phyloP scores from a whole-genome alignment of 768 basidiomycete genomes.

The Amanita jacksonii region DNA sequence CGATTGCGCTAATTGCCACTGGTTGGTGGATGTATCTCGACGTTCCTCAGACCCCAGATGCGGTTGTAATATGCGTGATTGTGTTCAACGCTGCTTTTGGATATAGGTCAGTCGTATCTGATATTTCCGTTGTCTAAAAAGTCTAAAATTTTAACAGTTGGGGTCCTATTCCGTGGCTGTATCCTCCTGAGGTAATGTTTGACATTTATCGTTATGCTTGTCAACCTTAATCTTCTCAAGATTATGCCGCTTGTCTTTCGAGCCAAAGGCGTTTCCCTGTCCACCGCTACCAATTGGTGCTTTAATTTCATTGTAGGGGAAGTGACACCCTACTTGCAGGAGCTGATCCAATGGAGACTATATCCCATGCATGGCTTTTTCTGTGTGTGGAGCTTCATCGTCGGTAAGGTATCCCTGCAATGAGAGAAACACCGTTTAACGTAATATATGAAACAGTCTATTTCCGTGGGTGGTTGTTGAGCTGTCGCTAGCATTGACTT shows the following conservation, averaged over 20 bases:
- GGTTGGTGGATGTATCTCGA: conserved; percentile 96
- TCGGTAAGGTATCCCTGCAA: conserved; percentile 34
- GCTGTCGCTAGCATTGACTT: neutral
- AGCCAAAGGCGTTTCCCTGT: conserved; percentile 92
- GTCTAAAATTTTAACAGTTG: conserved; percentile 33
- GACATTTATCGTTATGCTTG: neutral
- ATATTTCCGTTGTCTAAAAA: neutral
- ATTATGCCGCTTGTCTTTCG: conserved; percentile 87
- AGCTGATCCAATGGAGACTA: conserved; percentile 79
- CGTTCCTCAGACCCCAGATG: conserved; percentile 73
- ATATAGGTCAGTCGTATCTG: conserved; percentile 42
- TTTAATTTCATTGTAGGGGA: conserved; percentile 90
- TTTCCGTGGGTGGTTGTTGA: conserved; percentile 45
- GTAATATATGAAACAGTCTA: conserved; percentile 41
- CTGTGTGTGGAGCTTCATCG: conserved; percentile 76
- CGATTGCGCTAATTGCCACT: conserved; percentile 62
- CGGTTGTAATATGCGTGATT: conserved; percentile 83
- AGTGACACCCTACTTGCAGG: conserved; percentile 79
- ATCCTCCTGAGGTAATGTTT: conserved; percentile 65
- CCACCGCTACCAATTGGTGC: conserved; percentile 84
- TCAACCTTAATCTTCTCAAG: conserved; percentile 23
- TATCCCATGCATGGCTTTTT: conserved; percentile 97
- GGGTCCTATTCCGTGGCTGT: conserved; percentile 86
- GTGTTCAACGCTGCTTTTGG: conserved; percentile 93
- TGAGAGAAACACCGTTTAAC: conserved; percentile 5